These are phyloP conservation scores for Aquilaria sinensis DNA, from an alignment of 345 rosid genomes.

Conservation along the genomic window DNA sequence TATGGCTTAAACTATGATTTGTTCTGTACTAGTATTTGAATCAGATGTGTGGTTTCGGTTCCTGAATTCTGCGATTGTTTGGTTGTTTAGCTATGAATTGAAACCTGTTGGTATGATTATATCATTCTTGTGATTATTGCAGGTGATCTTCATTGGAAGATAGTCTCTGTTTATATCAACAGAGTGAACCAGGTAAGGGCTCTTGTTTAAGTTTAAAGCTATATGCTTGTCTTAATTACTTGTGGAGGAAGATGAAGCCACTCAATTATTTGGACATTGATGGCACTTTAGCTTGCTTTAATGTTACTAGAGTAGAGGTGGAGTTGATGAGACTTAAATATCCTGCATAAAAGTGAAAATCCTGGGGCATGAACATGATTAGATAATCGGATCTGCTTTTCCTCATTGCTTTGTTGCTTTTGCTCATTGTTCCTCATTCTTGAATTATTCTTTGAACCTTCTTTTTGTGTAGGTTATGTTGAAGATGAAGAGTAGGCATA, in stretches of 20 bases:
- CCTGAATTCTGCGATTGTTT: too few relatives aligned
- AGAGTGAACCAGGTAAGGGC: slow-evolving; percentile 59
- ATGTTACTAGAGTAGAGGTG: slow-evolving; percentile 13
- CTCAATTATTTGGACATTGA: slow-evolving; percentile 41
- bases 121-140: slow-evolving; percentile 24
- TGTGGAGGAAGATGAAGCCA: slow-evolving; percentile 8
- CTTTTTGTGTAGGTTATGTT: slow-evolving; percentile 66
- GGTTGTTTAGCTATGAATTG: too few relatives aligned
- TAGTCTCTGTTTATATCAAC: slow-evolving; percentile 89
- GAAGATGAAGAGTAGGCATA: slow-evolving; percentile 98
- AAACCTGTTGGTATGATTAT: not conserved
- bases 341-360: slow-evolving; percentile 23
- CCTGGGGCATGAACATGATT: slow-evolving; percentile 21
- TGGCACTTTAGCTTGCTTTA: slow-evolving; percentile 12
- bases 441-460: slow-evolving; percentile 26
- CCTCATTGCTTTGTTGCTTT: slow-evolving; percentile 9
- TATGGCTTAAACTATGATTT: too few relatives aligned
- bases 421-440: slow-evolving; percentile 13
- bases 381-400: slow-evolving; percentile 22
- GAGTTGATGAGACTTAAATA: slow-evolving; percentile 19
- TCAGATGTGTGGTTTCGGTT: too few relatives aligned
- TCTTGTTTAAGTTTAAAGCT: not conserved
- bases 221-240: not conserved
- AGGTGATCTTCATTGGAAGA: slow-evolving; percentile 98
- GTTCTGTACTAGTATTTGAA: too few relatives aligned